phyloP scores from a whole-genome alignment of 2,329 filamentous ascomycete genomes.

The Trichoderma semiorbis region DNA sequence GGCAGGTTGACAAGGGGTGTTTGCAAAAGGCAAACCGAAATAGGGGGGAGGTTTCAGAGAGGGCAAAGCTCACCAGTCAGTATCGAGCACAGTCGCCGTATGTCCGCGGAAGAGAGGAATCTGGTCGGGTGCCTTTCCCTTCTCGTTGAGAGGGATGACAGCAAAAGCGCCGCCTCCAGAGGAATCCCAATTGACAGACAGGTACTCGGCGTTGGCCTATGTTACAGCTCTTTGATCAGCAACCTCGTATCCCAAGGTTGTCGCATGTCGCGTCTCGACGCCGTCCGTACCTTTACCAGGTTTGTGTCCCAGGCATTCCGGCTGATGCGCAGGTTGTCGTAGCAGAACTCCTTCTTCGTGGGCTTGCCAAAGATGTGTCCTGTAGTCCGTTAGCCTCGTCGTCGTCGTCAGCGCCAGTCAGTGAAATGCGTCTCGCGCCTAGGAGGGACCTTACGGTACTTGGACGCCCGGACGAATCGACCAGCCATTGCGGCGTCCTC shows the following conservation, averaged over 20 bases:
- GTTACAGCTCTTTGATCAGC: conserved; percentile 21
- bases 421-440: conserved; percentile 16
- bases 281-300: conserved; percentile 77
- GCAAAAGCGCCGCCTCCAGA: conserved; percentile 95
- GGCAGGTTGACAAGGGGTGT: background rate
- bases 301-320: conserved; percentile 99
- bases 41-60: conserved; percentile 12
- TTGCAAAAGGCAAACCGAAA: background rate
- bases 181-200: conserved; percentile 98
- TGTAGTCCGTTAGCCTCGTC: conserved; percentile 40
- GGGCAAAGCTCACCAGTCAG: conserved; percentile 69
- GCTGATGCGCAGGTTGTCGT: conserved; percentile 95
- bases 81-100: conserved; percentile 92
- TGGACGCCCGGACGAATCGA: conserved; percentile 66
- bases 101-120: conserved; percentile 95
- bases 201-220: conserved; percentile 90
- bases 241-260: background rate
- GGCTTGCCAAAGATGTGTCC: conserved; percentile 98
- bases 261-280: background rate
- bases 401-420: conserved; percentile 10
- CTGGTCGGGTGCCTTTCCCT: conserved; percentile 84
- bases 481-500: conserved; percentile 49
- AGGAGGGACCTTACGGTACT: conserved; percentile 58
- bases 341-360: conserved; percentile 95
- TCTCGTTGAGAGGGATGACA: conserved; percentile 86